phyloP scores from a whole-genome alignment of 2,329 filamentous ascomycete genomes.

The Pseudogymnoascus sp. region DNA sequence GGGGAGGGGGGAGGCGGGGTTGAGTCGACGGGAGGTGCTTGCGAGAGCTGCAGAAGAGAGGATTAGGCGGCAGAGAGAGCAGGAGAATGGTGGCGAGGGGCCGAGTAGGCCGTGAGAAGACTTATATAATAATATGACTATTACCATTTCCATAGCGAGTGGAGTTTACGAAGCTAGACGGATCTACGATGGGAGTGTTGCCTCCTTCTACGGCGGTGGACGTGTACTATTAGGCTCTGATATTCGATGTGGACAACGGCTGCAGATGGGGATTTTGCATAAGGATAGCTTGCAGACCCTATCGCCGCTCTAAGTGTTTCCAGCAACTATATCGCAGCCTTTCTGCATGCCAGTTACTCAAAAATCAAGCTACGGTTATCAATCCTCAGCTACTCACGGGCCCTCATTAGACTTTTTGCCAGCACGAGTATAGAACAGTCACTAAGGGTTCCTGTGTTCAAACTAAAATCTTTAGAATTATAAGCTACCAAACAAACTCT shows the following conservation, averaged over 20 bases:
- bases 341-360: neutral
- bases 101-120: neutral
- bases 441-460: neutral
- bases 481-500: neutral
- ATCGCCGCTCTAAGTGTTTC: neutral
- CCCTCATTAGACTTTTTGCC: neutral
- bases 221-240: neutral
- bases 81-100: conserved; percentile 13
- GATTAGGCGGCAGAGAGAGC: conserved; percentile 25
- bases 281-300: neutral
- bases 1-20: conserved; percentile 47
- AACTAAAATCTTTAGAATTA: neutral
- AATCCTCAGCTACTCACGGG: neutral
- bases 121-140: neutral
- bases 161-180: neutral
- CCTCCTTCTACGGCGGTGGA: neutral
- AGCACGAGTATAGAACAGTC: neutral
- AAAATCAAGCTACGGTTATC: neutral
- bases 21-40: conserved; percentile 67
- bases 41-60: conserved; percentile 65
- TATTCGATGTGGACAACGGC: neutral
- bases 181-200: neutral
- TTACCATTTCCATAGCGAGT: neutral
- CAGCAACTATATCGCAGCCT: neutral
- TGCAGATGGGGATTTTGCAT: no score